Evolutionary conservation across 2,329 filamentous ascomycete species (phyloP).

Genomic region (Aspergillus tubingensis): DNA sequence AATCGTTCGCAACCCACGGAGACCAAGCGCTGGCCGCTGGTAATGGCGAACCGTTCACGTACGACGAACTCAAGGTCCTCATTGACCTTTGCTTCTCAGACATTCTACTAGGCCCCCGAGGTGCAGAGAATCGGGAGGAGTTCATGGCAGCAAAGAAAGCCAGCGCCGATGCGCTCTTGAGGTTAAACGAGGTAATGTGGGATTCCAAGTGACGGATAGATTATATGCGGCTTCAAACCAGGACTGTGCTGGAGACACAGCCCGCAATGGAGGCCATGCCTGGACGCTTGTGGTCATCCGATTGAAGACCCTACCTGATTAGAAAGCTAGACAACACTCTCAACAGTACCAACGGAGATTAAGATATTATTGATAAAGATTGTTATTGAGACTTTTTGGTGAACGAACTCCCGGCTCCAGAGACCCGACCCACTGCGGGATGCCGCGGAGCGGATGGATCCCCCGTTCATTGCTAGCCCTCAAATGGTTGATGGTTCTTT

Average conservation of each 20-base stretch:
- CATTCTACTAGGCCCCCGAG: constrained; percentile 43
- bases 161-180: constrained; percentile 47
- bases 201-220: constrained; percentile 34
- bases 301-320: background rate
- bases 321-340: background rate
- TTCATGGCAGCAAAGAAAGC: constrained; percentile 49
- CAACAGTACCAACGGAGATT: background rate
- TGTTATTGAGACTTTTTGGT: background rate
- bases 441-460: background rate
- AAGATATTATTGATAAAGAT: background rate
- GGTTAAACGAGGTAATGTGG: constrained; percentile 52
- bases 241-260: background rate
- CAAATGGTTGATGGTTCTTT: background rate
- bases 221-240: background rate
- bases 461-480: background rate
- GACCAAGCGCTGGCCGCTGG: constrained; percentile 38
- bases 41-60: constrained; percentile 47
- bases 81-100: constrained; percentile 51
- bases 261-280: background rate
- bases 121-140: constrained; percentile 47
- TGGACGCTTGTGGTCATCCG: background rate
- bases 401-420: background rate
- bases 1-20: constrained; percentile 39
- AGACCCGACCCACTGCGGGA: background rate
- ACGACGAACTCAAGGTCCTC: constrained; percentile 49